Conservation (phyloP, 139 green algal genomes). For the Chlorella sp. region DNA sequence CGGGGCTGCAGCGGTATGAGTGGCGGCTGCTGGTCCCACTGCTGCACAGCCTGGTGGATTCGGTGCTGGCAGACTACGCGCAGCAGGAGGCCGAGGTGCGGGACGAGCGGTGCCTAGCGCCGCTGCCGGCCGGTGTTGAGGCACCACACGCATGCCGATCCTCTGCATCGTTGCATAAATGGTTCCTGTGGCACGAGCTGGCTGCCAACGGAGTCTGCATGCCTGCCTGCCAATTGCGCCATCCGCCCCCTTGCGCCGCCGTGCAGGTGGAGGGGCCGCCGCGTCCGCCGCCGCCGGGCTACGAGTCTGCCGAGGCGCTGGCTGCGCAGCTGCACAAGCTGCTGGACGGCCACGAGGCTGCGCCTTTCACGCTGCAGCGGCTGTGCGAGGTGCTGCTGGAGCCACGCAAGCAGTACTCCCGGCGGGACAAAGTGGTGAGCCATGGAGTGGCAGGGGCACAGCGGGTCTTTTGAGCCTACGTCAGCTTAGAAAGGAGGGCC, state of each 20-base stretch:
- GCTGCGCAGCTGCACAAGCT: conserved; percentile 46
- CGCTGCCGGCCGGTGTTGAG: not conserved
- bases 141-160: no score
- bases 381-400: conserved; percentile 81
- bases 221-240: not conserved
- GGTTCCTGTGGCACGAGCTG: no score
- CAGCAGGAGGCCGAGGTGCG: conserved; percentile 7
- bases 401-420: conserved; percentile 74
- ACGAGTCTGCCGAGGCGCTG: conserved; percentile 31
- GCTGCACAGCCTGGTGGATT: conserved; percentile 57
- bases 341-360: conserved; percentile 44
- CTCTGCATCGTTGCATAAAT: no score
- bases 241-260: not conserved
- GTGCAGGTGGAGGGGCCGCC: conserved; percentile 50
- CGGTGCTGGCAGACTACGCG: conserved; percentile 27
- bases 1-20: conserved; percentile 58
- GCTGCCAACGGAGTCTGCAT: not conserved
- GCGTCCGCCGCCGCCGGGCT: conserved; percentile 35
- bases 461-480: no score
- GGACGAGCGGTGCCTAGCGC: not conserved
- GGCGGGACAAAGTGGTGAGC: conserved; percentile 71
- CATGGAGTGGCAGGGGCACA: no score
- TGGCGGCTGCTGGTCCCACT: conserved; percentile 66
- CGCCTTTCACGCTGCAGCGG: conserved; percentile 82
- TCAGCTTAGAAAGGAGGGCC: no score